phyloP scores from a whole-genome alignment of 2,329 filamentous ascomycete genomes.

The Ophiocordyceps camponoti-rufipedis region DNA sequence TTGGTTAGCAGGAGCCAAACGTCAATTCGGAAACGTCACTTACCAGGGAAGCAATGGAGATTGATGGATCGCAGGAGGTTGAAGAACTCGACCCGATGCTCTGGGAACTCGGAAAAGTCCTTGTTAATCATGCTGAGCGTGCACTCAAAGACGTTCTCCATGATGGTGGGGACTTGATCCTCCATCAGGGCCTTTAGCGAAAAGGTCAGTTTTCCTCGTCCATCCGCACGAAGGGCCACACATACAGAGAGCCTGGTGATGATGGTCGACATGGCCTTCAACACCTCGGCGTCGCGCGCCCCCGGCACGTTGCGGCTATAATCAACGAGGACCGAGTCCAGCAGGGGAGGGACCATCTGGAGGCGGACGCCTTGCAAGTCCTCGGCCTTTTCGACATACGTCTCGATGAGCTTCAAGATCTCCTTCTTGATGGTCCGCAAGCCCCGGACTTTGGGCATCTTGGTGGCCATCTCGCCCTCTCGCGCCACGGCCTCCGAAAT shows the following conservation, averaged over 20 bases:
- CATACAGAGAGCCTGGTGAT: slow-evolving; percentile 91
- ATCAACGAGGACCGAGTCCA: slow-evolving; percentile 86
- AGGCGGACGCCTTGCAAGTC: slow-evolving; percentile 83
- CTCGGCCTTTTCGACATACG: slow-evolving; percentile 94
- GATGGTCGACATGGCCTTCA: slow-evolving; percentile 95
- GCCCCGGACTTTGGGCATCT: slow-evolving; percentile 91
- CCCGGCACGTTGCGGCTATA: slow-evolving; percentile 96
- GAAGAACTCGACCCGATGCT: slow-evolving; percentile 99
- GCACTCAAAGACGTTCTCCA: slow-evolving; percentile 98
- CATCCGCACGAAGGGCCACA: slow-evolving; percentile 8
- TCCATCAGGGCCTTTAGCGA: slow-evolving; percentile 67
- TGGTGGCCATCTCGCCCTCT: slow-evolving; percentile 84
- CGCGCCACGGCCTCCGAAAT: slow-evolving; percentile 83
- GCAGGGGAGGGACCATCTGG: slow-evolving; percentile 86
- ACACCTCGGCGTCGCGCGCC: slow-evolving; percentile 85
- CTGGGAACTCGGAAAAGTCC: slow-evolving; percentile 97
- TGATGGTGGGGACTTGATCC: slow-evolving; percentile 90
- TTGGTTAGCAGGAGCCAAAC: not conserved
- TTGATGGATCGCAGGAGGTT: slow-evolving; percentile 93
- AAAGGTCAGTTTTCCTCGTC: slow-evolving; percentile 2
- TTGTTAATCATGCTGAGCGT: slow-evolving; percentile 99
- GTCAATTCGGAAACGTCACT: slow-evolving; percentile 2
- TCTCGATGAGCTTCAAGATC: slow-evolving; percentile 94
- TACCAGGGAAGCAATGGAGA: slow-evolving; percentile 81
- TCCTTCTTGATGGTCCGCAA: slow-evolving; percentile 98